Conservation (phyloP, 345 rosid genomes). For the Conringia planisiliqua region DNA sequence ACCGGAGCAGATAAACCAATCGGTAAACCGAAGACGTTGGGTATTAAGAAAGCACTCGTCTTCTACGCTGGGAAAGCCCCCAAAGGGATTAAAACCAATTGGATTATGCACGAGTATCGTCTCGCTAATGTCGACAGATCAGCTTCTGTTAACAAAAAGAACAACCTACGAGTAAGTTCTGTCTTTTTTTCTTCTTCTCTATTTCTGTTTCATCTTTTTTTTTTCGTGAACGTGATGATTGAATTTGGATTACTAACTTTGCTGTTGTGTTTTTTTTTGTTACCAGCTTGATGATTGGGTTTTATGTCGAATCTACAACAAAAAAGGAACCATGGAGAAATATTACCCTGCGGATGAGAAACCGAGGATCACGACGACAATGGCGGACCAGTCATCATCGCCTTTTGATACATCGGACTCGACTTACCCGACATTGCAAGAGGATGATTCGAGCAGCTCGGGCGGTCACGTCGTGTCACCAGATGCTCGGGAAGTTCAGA, state of each 20-base stretch:
- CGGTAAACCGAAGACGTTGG: slow-evolving; percentile 75
- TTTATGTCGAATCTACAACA: slow-evolving; percentile 81
- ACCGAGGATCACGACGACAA: slow-evolving; percentile 9
- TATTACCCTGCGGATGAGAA: slow-evolving; percentile 28
- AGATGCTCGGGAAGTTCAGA: slow-evolving; percentile 59
- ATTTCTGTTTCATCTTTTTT: background rate
- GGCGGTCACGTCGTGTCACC: slow-evolving; percentile 78
- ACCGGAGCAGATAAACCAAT: slow-evolving; percentile 95
- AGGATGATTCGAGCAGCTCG: slow-evolving; percentile 70
- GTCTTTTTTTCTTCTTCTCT: background rate
- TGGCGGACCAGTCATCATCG: slow-evolving; percentile 18
- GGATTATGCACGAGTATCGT: slow-evolving; percentile 99
- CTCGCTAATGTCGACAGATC: slow-evolving; percentile 85
- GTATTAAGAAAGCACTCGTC: slow-evolving; percentile 84
- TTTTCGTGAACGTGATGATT: background rate
- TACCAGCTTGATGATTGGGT: slow-evolving; percentile 91
- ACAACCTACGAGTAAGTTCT: slow-evolving; percentile 58
- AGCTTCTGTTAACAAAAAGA: slow-evolving; percentile 50
- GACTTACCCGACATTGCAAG: slow-evolving; percentile 47
- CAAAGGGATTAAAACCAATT: slow-evolving; percentile 72
- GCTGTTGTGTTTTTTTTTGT: background rate
- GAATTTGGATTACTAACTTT: background rate
- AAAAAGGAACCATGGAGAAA: slow-evolving; percentile 77
- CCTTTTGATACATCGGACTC: slow-evolving; percentile 62
- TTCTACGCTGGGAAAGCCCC: slow-evolving; percentile 96